Evolutionary conservation across 169 alveolate species (phyloP).

Genomic region (Plasmodium malariae): DNA sequence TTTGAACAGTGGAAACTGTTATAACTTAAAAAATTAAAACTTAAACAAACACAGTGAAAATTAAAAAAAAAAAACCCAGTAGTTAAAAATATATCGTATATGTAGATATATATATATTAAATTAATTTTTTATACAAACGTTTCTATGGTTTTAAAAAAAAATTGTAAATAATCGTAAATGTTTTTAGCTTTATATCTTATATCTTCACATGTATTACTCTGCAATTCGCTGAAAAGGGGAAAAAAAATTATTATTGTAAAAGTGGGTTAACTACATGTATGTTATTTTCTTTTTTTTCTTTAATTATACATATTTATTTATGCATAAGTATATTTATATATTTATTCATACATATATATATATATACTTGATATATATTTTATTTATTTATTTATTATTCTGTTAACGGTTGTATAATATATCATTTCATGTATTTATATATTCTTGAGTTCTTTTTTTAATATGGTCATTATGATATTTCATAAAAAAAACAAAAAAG

Average conservation of each 20-base stretch:
- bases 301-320: not conserved
- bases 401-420: no score
- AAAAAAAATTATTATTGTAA: not conserved
- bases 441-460: no score
- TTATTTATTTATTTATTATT: no score
- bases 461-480: no score
- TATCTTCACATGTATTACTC: slow-evolving; percentile 63
- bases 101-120: slow-evolving; percentile 1
- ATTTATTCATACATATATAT: not conserved
- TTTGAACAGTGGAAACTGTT: not conserved
- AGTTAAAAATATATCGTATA: not conserved
- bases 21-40: not conserved
- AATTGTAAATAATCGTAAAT: slow-evolving; percentile 75
- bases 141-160: slow-evolving; percentile 69
- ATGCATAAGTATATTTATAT: not conserved
- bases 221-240: slow-evolving; percentile 71
- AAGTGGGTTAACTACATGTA: not conserved
- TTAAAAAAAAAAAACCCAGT: not conserved
- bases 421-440: no score
- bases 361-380: no score
- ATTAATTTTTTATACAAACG: slow-evolving; percentile 24
- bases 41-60: not conserved
- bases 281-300: not conserved
- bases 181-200: slow-evolving; percentile 71
- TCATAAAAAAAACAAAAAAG: slow-evolving; percentile 5